Evolutionary conservation across 108 stramenopile species (phyloP).

Genomic region (Cyclostephanos tholiformis): DNA sequence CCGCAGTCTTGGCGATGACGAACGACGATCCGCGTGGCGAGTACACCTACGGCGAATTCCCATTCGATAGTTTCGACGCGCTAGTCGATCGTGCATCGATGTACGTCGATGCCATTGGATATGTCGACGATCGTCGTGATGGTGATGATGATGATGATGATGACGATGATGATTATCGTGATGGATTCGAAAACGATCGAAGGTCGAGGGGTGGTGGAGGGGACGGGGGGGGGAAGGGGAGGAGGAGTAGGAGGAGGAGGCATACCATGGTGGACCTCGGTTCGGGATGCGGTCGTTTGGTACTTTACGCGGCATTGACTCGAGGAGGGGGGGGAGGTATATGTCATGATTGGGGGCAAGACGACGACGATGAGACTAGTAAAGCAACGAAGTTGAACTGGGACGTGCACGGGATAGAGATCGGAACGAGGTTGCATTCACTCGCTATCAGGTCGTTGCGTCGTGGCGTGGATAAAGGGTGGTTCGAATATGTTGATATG

Average conservation of each 20-base stretch:
- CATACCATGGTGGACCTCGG: slow-evolving; percentile 69
- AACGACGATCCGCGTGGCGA: slow-evolving; percentile 62
- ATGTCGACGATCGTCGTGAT: not conserved
- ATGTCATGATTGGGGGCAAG: too few relatives aligned
- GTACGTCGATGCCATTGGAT: not conserved
- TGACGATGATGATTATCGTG: not conserved
- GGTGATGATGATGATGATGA: not conserved
- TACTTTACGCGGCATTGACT: slow-evolving; percentile 64
- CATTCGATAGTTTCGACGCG: slow-evolving; percentile 65
- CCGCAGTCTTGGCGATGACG: slow-evolving; percentile 9
- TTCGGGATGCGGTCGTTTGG: slow-evolving; percentile 74
- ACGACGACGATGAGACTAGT: too few relatives aligned
- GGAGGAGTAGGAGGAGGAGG: not conserved
- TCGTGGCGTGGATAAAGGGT: slow-evolving; percentile 36
- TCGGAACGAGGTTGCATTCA: slow-evolving; percentile 54
- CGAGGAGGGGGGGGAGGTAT: slow-evolving; percentile 24
- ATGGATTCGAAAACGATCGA: too few relatives aligned
- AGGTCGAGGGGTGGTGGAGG: too few relatives aligned
- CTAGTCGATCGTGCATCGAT: slow-evolving; percentile 62
- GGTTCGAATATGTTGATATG: slow-evolving; percentile 6
- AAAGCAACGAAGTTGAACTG: slow-evolving; percentile 17
- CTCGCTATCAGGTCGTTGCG: slow-evolving; percentile 49
- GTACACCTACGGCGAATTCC: slow-evolving; percentile 84
- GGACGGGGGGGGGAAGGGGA: too few relatives aligned
- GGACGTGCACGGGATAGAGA: slow-evolving; percentile 77